A percentile compares a stretch with the other conserved stretches of the same genome.
These are phyloP conservation scores for Nicotiana sylvestris DNA, from an alignment of 257 asterid genomes.

Conservation along the genomic window DNA sequence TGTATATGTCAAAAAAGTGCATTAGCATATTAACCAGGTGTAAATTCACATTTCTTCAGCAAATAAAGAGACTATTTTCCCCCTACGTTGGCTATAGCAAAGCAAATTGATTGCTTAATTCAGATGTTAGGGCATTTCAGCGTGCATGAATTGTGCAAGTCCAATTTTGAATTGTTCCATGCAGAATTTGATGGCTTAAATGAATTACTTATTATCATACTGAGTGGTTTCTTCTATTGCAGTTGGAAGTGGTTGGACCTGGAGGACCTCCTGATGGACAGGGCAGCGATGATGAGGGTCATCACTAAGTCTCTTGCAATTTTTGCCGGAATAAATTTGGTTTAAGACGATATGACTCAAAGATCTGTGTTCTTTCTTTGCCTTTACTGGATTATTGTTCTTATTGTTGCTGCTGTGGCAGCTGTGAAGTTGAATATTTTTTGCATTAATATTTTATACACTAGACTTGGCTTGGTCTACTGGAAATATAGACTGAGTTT, in stretches of 20 bases:
- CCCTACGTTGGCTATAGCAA: background rate
- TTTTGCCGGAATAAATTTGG: constrained; percentile 50
- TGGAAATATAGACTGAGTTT: background rate
- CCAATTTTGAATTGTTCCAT: background rate
- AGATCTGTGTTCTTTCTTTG: constrained; percentile 24
- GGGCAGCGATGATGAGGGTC: constrained; percentile 16
- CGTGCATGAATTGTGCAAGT: background rate
- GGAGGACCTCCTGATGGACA: constrained; percentile 30
- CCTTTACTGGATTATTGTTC: constrained; percentile 32
- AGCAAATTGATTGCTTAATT: background rate
- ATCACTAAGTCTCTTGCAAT: constrained; percentile 22
- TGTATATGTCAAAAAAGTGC: background rate
- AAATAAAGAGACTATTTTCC: background rate
- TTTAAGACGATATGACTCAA: constrained; percentile 34
- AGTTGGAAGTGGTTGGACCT: constrained; percentile 29
- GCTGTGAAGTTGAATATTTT: constrained; percentile 19
- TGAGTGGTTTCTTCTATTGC: constrained; percentile 2
- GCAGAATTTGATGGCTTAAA: background rate
- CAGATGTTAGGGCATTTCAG: background rate
- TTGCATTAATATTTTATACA: background rate
- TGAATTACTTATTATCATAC: background rate
- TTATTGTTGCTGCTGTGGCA: constrained; percentile 38
- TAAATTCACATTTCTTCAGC: background rate
- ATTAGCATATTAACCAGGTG: background rate
- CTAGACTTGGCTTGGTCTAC: background rate